Evolutionary conservation across 208 protist genomes (phyloP).

Genomic region (Jaenimonas drosophilae): DNA sequence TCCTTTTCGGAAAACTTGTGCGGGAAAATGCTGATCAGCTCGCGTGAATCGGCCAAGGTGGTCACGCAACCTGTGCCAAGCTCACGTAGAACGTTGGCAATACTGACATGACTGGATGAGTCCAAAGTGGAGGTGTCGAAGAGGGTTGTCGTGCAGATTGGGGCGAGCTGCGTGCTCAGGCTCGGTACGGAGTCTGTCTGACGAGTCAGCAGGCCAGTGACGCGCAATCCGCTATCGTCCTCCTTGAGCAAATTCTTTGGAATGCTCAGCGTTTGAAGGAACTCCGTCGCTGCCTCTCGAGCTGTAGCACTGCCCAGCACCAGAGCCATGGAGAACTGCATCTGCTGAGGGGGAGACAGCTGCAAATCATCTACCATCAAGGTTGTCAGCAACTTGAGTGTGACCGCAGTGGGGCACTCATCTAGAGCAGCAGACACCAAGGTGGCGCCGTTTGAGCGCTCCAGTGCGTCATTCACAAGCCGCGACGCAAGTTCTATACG

Average conservation of each 20-base stretch:
- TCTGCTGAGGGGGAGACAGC: constrained; percentile 52
- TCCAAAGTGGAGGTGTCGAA: no score
- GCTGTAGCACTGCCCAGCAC: constrained; percentile 18
- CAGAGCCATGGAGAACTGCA: constrained; percentile 69
- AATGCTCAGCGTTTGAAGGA: neutral
- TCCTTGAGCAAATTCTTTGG: no score
- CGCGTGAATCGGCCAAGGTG: constrained; percentile 64
- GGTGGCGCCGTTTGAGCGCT: constrained; percentile 54
- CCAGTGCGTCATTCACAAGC: constrained; percentile 48
- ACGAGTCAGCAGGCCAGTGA: no score
- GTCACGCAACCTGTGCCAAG: constrained; percentile 78
- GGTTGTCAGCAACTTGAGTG: constrained; percentile 27
- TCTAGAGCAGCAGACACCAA: constrained; percentile 43
- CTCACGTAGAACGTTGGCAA: constrained; percentile 70
- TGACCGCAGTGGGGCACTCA: constrained; percentile 20
- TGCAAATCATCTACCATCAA: constrained; percentile 54
- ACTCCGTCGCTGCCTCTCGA: neutral
- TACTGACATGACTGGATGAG: constrained; percentile 45
- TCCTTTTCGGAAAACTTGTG: constrained; percentile 60
- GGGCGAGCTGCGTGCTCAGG: no score
- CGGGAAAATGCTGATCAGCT: constrained; percentile 75
- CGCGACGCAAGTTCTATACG: constrained; percentile 26
- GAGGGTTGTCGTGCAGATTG: no score
- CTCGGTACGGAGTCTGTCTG: no score
- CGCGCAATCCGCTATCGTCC: no score